Evolutionary conservation across 2,329 filamentous ascomycete genomes (phyloP), one percentile per base, ranked within the genome.

Genomic region (Fusarium scirpi): DNA sequence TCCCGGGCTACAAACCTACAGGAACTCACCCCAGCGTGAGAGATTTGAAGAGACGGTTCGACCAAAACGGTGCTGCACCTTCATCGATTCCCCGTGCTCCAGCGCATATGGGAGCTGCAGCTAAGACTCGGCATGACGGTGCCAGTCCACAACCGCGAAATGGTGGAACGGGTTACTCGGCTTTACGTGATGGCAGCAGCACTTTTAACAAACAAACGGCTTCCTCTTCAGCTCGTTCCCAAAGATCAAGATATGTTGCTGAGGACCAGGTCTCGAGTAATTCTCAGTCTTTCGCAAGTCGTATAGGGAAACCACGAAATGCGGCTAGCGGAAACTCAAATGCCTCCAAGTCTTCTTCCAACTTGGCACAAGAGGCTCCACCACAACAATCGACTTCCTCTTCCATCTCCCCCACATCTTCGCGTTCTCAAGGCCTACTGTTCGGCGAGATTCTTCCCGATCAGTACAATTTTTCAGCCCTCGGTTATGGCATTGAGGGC

Each of bases 11-110:
- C 65, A 71, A 79, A 54, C 74, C 76, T 44, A 75, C 76, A 54
- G 76, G 78, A 48, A 74, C 80, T 71, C 86, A 91, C 71, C 85
- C 89, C n/a, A 94, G 91, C 65, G 92, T 96, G 72, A 93, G 91
- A 80, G 92, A 96, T 76, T 84, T 96, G 67, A 90, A 92, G 75
- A 93, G 91, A 79, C 90, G 88, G 58, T 96, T 95, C 81, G 92
- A 95, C 79, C 89, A 90, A 76, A 89, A 85, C 71, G 82, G 79
- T 68, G 61, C 69, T 70, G 65, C 74, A 51, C 47, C 58, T 52
- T 75, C 78, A 65, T 74, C 79, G 45, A 76, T 80, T 58, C 71
- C 78, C 58, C 81, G 80, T 67, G 80, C 79, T 70, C 76, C 79
- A 55, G 62, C 76, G 41, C 74, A 77, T 77, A 70, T 76, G 74